Conservation (phyloP, 108 stramenopile genomes). For the Nitzschia inconspicua region DNA sequence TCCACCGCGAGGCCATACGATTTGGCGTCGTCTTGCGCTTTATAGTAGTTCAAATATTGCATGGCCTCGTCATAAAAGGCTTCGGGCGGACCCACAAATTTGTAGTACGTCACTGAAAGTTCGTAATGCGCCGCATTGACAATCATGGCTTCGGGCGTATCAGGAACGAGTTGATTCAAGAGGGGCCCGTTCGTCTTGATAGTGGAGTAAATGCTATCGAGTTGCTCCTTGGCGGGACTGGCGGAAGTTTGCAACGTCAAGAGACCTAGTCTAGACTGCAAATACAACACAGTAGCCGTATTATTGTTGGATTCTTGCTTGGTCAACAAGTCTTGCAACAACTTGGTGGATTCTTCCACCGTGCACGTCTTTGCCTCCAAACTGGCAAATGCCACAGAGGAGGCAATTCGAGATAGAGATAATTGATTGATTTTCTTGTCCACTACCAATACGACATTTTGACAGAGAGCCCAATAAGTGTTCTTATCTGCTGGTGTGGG, state of each 20-base stretch:
- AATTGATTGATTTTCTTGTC: constrained; percentile 88
- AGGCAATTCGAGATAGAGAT: constrained; percentile 81
- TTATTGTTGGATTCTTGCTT: constrained; percentile 35
- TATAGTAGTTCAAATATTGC: constrained; percentile 77
- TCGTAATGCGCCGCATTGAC: constrained; percentile 92
- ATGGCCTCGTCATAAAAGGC: constrained; percentile 90
- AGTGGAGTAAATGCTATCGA: constrained; percentile 45
- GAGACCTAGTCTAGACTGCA: constrained; percentile 66
- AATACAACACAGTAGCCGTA: constrained; percentile 58
- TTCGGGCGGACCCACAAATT: constrained; percentile 94
- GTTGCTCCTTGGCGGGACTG: constrained; percentile 32
- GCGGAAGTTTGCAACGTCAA: constrained; percentile 38
- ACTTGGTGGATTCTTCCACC: constrained; percentile 6
- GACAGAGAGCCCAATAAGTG: constrained; percentile 58
- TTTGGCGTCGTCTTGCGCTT: constrained; percentile 13
- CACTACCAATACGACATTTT: constrained; percentile 50
- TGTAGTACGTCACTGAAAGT: constrained; percentile 85
- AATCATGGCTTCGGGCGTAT: constrained; percentile 56
- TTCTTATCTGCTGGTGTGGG: constrained; percentile 21
- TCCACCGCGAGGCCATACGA: constrained; percentile 77
- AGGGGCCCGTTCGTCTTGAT: constrained; percentile 51
- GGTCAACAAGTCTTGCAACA: constrained; percentile 20
- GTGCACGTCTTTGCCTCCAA: constrained; percentile 4
- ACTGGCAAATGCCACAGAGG: constrained; percentile 58
- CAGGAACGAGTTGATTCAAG: constrained; percentile 54